Evolutionary conservation across 441 rosid genomes (phyloP), one percentile per base, ranked within the genome.

Genomic region (Flueggea neowawraea): DNA sequence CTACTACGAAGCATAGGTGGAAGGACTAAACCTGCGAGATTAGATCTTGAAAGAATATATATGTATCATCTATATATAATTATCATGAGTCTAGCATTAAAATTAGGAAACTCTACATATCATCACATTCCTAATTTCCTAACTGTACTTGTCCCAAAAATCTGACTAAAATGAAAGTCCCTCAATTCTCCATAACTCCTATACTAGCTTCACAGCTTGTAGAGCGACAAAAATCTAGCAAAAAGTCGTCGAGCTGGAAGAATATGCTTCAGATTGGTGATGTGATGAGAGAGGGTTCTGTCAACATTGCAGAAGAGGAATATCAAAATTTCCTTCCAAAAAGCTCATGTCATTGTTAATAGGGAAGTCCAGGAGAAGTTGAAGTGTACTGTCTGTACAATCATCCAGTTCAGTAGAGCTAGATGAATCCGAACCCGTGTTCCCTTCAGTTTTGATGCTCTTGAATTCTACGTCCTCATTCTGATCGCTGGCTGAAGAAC

Each of bases 281-380:
- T 22, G 28, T 22, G 28, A 22, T 22, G 28, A 22, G 28, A 22
- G 77, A 71, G 56, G 51, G 12, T 4, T 52, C 62, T 0, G 55
- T 58, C 54, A 60, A 55, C 79, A 69, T 65, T 0, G 79, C 76
- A 31, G 70, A 61, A 39, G 77, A 64, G 2, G 77, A 52, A 32
- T 62, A 12, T 80, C 79, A 15, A 75, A 54, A 10, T 72, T 78
- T 54, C 69, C 88, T 81, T 84, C 95, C 73, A 90, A 74, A 88
- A 90, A 90, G 63, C 93, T 90, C 95, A 90, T 94, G 58, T 94
- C 95, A 60, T 89, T 82, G 83, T 86, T 83, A 51, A 94, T 90
- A 0, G 97, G 98, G 55, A 85, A 90, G 64, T 90, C 98, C 73
- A 90, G 68, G 66, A 90, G 78, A 57, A 90, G 78, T 61, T 88